phyloP scores from a whole-genome alignment of 2,329 filamentous ascomycete genomes.

The Ceratocystis papillata region DNA sequence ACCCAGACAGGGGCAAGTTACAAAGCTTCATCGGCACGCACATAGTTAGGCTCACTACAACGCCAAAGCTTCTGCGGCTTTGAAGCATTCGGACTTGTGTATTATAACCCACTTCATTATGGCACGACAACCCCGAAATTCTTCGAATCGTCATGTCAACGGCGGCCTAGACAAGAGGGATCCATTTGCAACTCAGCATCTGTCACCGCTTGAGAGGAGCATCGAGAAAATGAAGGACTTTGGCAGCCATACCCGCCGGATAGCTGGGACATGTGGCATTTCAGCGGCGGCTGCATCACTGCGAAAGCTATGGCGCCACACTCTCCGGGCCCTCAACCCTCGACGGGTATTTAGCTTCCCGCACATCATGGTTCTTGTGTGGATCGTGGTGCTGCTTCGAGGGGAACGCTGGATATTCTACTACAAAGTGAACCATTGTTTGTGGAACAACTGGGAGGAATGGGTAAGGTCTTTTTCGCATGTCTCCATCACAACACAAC shows the following conservation, averaged over 20 bases:
- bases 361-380: conserved; percentile 58
- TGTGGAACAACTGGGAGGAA: conserved; percentile 81
- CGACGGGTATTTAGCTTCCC: conserved; percentile 50
- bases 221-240: conserved; percentile 11
- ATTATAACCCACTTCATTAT: conserved; percentile 9
- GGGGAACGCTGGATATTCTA: conserved; percentile 73
- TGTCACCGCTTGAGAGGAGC: conserved; percentile 31
- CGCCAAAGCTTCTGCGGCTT: conserved; percentile 8
- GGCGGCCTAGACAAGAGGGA: conserved; percentile 25
- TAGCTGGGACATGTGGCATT: not conserved
- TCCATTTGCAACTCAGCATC: conserved; percentile 26
- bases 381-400: conserved; percentile 70
- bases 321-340: conserved; percentile 37
- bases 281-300: not conserved
- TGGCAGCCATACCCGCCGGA: conserved; percentile 1
- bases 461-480: conserved; percentile 54
- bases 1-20: not conserved
- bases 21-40: not conserved
- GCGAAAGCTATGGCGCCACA: conserved; percentile 23
- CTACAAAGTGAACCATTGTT: conserved; percentile 57
- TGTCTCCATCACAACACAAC: conserved; percentile 13
- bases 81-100: not conserved
- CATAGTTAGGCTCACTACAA: not conserved
- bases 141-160: conserved; percentile 15
- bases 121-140: conserved; percentile 6